Conservation (phyloP, 2,329 filamentous ascomycete genomes). For the Clonostachys rhizophaga region DNA sequence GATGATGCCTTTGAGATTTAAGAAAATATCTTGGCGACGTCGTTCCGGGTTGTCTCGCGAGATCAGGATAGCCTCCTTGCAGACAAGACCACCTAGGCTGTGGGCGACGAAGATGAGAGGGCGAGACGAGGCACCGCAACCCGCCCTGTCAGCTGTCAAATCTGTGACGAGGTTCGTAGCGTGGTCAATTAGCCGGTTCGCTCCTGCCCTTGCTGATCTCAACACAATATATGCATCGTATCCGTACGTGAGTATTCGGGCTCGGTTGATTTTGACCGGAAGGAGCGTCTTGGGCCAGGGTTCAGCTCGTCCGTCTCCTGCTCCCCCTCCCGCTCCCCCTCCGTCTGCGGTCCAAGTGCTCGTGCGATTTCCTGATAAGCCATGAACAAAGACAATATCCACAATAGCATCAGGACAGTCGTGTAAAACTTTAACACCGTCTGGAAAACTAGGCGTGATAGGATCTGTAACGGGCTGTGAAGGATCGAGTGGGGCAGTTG, state of each 20-base stretch:
- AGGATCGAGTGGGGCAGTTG: too few relatives aligned
- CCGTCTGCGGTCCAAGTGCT: conserved; percentile 26
- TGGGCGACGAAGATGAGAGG: conserved; percentile 29
- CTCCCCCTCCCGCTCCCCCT: too few relatives aligned
- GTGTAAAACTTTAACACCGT: too few relatives aligned
- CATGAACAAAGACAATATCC: conserved; percentile 25
- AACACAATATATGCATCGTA: conserved; percentile 24
- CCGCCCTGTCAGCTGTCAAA: conserved; percentile 13
- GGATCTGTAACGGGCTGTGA: too few relatives aligned
- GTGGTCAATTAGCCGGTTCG: conserved; percentile 18
- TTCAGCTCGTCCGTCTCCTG: not conserved
- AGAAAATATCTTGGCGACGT: conserved; percentile 19
- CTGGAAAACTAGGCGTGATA: too few relatives aligned
- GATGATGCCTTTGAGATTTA: conserved; percentile 16
- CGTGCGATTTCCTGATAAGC: conserved; percentile 29
- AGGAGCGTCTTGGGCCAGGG: conserved; percentile 28
- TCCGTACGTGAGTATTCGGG: conserved; percentile 31
- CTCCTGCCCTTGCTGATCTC: conserved; percentile 7
- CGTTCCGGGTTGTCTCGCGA: conserved; percentile 20
- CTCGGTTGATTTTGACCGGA: conserved; percentile 14
- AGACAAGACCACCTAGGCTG: conserved; percentile 31
- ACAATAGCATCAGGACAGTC: too few relatives aligned
- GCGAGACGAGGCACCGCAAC: conserved; percentile 12
- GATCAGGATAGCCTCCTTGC: conserved; percentile 24
- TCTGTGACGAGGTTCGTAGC: conserved; percentile 20